Evolutionary conservation across 768 basidiomycete genomes (phyloP), one percentile per base, ranked within the genome.

Genomic region (Termitomyces sp.): DNA sequence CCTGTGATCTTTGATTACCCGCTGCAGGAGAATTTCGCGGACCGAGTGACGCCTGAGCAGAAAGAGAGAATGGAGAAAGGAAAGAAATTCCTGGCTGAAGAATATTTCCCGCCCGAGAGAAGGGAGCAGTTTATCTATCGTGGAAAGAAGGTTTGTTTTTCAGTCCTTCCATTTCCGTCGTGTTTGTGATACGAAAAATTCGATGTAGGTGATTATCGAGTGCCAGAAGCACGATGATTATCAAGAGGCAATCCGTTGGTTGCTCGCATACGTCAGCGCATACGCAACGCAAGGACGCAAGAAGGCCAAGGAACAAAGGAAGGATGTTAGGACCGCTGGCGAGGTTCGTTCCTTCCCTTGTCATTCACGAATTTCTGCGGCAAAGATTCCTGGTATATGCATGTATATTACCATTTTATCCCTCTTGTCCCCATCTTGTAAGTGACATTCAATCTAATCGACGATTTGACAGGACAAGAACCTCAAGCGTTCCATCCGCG

Each of bases 91-190:
- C 63, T 97, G 52, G 71, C 73, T 15, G 91, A 94, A 49, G 90
- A 95, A 40, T 89, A 87, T 62, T 94, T 97, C 78, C 94, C 95
- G 0, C 78, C 88, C 63, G 94, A 94, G 70, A 78, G 96, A 21
- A 81, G 92, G 23, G 92, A 96, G 53, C 92, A 92, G 66, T 97
- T 94, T 71, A 89, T 98, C 66, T 96, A 87, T 76, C 83, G 96
- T 12, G 79, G 84, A 6, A 98, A 98, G 79, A 98, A 97, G 84
- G 89, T 87, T 23, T 3, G 60, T 60, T 35, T 37, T 33, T 17
- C 2, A 10, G 1, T 52, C 5, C 17, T 19, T 3, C 19, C 41
- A 9, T 5, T 11, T 4, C 33, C 5, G 9, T 15, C 7, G 15
- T 12, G 19, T 8, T 23, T 1, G 12, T 26, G 8, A 21, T 35